Percentiles rank a stretch among this genome's conserved stretches.
phyloP scores from a whole-genome alignment of 2,329 filamentous ascomycete genomes.

The Colletotrichum theobromicola region DNA sequence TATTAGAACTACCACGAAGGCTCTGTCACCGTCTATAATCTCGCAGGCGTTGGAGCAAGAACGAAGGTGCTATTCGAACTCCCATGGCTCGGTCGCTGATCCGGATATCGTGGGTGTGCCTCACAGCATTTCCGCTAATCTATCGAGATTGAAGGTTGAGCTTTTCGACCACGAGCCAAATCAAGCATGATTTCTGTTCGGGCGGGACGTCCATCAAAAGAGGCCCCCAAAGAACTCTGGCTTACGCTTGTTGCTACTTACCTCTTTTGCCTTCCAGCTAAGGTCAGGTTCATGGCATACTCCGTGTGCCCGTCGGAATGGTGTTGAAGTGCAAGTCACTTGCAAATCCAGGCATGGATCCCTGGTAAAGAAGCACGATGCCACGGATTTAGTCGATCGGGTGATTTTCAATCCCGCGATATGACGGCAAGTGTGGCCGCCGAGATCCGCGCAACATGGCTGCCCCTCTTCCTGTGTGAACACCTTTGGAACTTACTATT shows the following conservation, averaged over 20 bases:
- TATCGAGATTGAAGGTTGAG: accelerated
- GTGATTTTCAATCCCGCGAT: neutral
- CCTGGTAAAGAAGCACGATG: neutral
- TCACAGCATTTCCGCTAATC: accelerated
- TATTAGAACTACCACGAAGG: accelerated
- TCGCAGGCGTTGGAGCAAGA: accelerated
- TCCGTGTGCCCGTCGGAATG: neutral
- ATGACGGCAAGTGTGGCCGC: neutral
- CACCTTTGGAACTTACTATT: neutral
- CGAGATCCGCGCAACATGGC: neutral
- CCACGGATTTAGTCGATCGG: neutral
- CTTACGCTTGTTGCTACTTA: accelerated
- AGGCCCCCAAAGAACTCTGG: neutral
- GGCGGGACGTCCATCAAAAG: accelerated
- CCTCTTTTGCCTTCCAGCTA: neutral
- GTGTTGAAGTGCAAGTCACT: neutral
- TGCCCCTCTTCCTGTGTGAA: accelerated
- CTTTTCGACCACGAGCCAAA: neutral
- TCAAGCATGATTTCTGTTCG: neutral
- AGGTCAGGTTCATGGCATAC: accelerated
- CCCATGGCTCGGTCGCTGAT: accelerated
- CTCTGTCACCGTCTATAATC: neutral
- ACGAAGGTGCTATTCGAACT: accelerated
- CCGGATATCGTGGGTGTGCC: neutral
- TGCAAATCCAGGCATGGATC: neutral